Evolutionary conservation across 306 rosid species (phyloP).

Genomic region (Glycine soja): DNA sequence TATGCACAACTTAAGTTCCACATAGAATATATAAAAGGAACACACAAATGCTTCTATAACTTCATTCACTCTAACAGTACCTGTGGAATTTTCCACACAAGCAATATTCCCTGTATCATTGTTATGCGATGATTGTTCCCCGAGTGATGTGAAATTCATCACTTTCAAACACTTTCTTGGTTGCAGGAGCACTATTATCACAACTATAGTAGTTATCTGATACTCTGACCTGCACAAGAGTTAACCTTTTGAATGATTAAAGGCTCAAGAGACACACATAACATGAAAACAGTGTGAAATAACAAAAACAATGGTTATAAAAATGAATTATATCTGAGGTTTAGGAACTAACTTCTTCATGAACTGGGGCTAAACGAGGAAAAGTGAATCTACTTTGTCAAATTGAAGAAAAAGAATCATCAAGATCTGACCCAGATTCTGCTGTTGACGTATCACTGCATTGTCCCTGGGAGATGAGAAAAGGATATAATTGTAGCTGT

Average conservation of each 20-base stretch:
- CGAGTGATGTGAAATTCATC: slow-evolving; percentile 32
- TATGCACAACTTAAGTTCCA: neutral
- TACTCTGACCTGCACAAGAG: slow-evolving; percentile 53
- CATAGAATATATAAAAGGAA: slow-evolving; percentile 14
- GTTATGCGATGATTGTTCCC: slow-evolving; percentile 46
- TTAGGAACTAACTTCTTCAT: slow-evolving; percentile 71
- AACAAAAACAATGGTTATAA: slow-evolving; percentile 2
- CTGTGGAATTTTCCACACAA: slow-evolving; percentile 53
- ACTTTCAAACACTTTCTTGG: slow-evolving; percentile 44
- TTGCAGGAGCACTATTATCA: slow-evolving; percentile 55
- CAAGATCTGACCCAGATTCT: slow-evolving; percentile 74
- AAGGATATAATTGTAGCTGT: neutral
- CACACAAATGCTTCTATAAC: slow-evolving; percentile 6
- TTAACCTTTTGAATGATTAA: slow-evolving; percentile 6
- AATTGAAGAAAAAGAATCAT: slow-evolving; percentile 63
- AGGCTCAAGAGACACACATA: neutral
- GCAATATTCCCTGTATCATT: slow-evolving; percentile 36
- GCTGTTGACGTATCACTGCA: slow-evolving; percentile 60
- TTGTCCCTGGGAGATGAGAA: slow-evolving; percentile 57
- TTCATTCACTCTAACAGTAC: slow-evolving; percentile 42
- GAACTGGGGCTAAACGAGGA: slow-evolving; percentile 67
- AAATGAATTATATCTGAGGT: neutral
- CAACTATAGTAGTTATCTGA: slow-evolving; percentile 66
- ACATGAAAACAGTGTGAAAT: neutral
- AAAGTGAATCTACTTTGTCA: slow-evolving; percentile 52